Base-by-base conservation (phyloP, 1,284 basidiomycete species). In the Ustilago vetiveriae region DNA sequence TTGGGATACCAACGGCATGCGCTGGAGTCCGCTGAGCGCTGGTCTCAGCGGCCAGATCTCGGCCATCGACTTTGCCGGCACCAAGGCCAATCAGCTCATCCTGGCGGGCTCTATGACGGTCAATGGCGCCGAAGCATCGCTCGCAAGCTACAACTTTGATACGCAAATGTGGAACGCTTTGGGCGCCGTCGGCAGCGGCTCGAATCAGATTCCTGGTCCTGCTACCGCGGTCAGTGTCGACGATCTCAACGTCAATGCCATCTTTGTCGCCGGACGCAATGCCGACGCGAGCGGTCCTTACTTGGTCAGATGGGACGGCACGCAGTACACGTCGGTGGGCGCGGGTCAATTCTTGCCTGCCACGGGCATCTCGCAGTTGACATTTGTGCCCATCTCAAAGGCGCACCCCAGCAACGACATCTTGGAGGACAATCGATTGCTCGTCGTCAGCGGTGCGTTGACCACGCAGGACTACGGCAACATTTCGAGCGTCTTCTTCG, bases 151-250 rank as follows among this genome's bases (percentile, higher is more conserved):
- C 82, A 85, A 85, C 67, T 89, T 92, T 75, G 76, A 85, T 47
- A 90, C 90, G 70, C 78, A 74, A 53, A 88, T 88, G 0, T 77
- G 72, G 72, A 42, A 55, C 24, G 43, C 41, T 23, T 96, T 94
- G 92, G 84, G 85, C n/a, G 81, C 87, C 6, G 83, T 98, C 21
- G 93, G 92, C 10, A 82, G 84, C 37, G 83, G 86, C 37, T 44
- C 73, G 11, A 83, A 83, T 13, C 85, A 88, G 44, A 85, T 96
- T 14, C 92, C 93, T 39, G 95, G 95, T 2, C 92, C 93, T 1
- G 91, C 94, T 0, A 90, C 92, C 8, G 92, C 95, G 13, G 82
- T 97, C 47, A 90, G 90, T 52, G 89, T 94, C 48, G 91, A 98
- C 82, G 86, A 90, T 71, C 86, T 87, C 27, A 92, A 96, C 79